Percentiles rank a stretch among this genome's conserved stretches.
Evolutionary conservation across 345 rosid species (phyloP).

Genomic region (Corymbia maculata): DNA sequence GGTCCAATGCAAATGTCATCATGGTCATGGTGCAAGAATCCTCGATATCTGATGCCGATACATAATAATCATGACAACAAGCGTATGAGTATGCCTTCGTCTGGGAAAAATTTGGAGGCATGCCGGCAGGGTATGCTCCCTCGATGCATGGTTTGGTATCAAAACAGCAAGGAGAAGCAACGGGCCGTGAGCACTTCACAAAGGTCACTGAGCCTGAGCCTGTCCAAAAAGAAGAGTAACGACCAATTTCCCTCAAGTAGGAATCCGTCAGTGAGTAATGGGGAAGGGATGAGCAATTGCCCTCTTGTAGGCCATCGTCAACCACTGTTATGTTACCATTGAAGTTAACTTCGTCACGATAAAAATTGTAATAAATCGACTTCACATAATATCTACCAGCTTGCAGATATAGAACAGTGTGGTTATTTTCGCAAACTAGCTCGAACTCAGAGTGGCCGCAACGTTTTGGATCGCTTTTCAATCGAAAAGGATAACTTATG

Average conservation of each 20-base stretch:
- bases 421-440: background rate
- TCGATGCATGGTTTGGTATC: background rate
- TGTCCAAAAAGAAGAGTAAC: rapidly evolving
- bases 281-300: background rate
- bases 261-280: rapidly evolving
- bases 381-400: background rate
- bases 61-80: rapidly evolving
- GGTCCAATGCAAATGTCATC: rapidly evolving
- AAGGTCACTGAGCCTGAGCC: rapidly evolving
- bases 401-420: rapidly evolving
- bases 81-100: background rate
- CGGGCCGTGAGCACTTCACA: background rate
- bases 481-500: background rate
- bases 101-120: background rate
- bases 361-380: rapidly evolving
- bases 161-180: background rate
- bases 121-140: background rate
- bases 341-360: background rate
- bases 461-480: rapidly evolving
- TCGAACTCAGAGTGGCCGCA: rapidly evolving
- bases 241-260: rapidly evolving
- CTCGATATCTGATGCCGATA: rapidly evolving
- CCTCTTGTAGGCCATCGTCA: background rate
- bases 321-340: rapidly evolving
- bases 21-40: background rate